Base-by-base conservation (phyloP, 495 filamentous ascomycete species). In the Pseudoneurospora amorphoporcata region DNA sequence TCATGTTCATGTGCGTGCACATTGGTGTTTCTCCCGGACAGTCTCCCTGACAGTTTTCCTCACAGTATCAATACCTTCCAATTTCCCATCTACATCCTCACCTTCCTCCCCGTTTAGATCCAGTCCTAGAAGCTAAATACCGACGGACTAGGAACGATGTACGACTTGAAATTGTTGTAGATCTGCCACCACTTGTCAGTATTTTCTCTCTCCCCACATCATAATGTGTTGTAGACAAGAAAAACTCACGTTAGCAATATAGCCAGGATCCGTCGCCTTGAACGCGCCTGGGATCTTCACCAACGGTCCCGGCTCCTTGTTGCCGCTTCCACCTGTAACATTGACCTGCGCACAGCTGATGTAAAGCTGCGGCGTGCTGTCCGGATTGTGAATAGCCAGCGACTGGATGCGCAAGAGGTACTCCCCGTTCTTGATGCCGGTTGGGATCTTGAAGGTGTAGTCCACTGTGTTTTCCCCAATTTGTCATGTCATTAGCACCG, bases 381-480 rank as follows among this genome's bases (percentile, higher is more conserved):
- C 84, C 14, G 86, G 86, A 82, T 89, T 89, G 80, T 90, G 87
- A 75, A 89, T 86, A 47, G 83, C 88, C n/a, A 90, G 84, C 23
- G 85, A 84, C 76, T 90, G 88, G 70, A 87, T 86, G 4, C 89
- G 85, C 69, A 90, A 81, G 69, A 91, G 86, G 73, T 91, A 91
- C 71, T 90, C 86, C 69, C 89, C 89, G 68, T 78, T 80, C 1
- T 85, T 81, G 74, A 88, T 82, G 70, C 81, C 82, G 73, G 82
- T 81, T 16, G 88, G 88, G 73, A 91, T 86, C 58, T 81, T 86
- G 79, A 82, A 85, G 29, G 78, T 80, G 79, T 88, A 90, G 29
- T 79, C 77, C 71, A 77, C 82, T 84, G 39, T 29, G 23, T 23
- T 23, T 23, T 23, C 23, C 23, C 23, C 23, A 23, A 23, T 23